Conservation (phyloP, 805 yeast species). For the Candida schatavii region DNA sequence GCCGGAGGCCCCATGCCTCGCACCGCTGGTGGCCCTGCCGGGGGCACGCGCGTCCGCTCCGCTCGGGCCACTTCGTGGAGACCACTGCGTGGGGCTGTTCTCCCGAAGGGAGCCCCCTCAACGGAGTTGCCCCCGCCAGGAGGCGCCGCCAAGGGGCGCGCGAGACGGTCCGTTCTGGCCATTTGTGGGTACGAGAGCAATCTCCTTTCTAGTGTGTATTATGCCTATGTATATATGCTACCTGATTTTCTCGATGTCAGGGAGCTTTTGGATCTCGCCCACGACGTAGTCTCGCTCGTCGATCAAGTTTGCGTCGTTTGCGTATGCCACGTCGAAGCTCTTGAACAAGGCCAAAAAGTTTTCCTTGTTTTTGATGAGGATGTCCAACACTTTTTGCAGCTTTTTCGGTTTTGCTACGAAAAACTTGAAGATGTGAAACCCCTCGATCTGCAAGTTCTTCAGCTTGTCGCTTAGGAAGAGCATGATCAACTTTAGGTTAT, state of each 20-base stretch:
- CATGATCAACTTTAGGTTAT: conserved; percentile 85
- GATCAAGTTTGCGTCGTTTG: conserved; percentile 61
- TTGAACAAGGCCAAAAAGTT: conserved; percentile 69
- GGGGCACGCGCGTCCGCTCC: too few relatives aligned
- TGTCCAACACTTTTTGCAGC: conserved; percentile 73
- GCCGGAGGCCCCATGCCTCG: too few relatives aligned
- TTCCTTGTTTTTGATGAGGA: conserved; percentile 77
- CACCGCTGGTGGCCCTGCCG: too few relatives aligned
- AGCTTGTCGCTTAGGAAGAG: conserved; percentile 81
- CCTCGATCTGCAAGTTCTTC: conserved; percentile 83
- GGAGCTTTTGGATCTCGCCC: conserved; percentile 68
- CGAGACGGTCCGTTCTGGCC: too few relatives aligned
- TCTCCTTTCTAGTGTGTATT: too few relatives aligned
- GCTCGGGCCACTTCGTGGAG: too few relatives aligned
- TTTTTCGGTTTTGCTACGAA: conserved; percentile 96
- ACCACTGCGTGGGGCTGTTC: too few relatives aligned
- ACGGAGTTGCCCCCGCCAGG: too few relatives aligned
- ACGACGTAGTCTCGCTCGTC: conserved; percentile 83
- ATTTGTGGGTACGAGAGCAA: too few relatives aligned
- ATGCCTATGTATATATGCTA: too few relatives aligned
- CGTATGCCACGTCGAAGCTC: conserved; percentile 58
- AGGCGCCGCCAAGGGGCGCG: too few relatives aligned
- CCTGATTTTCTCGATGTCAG: conserved; percentile 45
- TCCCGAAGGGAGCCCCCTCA: too few relatives aligned
- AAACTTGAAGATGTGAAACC: conserved; percentile 89